A percentile compares a stretch with the other conserved stretches of the same genome.
Evolutionary conservation across 768 basidiomycete species (phyloP).

Genomic region (Hygrophoropsis aurantiaca): DNA sequence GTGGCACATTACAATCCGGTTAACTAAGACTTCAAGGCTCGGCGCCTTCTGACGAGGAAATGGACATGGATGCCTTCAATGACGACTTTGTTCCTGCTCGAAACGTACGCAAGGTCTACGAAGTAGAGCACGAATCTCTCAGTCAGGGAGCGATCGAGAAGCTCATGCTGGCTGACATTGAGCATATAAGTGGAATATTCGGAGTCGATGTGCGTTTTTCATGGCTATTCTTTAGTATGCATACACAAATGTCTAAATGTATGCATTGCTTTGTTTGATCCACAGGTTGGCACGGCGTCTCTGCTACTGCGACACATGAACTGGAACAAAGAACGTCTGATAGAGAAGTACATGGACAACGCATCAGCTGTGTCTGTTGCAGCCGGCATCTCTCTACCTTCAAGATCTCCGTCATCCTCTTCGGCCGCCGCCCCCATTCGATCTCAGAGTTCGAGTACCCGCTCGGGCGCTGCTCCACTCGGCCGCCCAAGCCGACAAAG

Average conservation of each 20-base stretch:
- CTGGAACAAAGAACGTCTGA: conserved; percentile 97
- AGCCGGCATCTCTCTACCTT: conserved; percentile 63
- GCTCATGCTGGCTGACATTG: conserved; percentile 75
- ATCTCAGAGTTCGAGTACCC: conserved; percentile 25
- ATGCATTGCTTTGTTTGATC: not conserved
- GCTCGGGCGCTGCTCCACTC: conserved; percentile 20
- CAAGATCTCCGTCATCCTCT: conserved; percentile 16
- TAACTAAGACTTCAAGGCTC: conserved; percentile 35
- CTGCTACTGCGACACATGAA: conserved; percentile 78
- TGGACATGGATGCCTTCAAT: conserved; percentile 66
- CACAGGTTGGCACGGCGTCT: conserved; percentile 65
- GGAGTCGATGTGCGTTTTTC: conserved; percentile 79
- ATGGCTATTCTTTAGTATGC: not conserved
- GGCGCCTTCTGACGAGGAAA: conserved; percentile 55
- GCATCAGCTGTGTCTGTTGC: conserved; percentile 65
- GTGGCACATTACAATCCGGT: conserved; percentile 6
- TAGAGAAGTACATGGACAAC: conserved; percentile 97
- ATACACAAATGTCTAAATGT: not conserved
- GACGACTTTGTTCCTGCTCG: conserved; percentile 63
- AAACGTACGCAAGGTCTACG: conserved; percentile 69
- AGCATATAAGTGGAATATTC: conserved; percentile 85
- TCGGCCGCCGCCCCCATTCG: conserved; percentile 32
- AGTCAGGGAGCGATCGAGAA: conserved; percentile 72
- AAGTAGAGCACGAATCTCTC: conserved; percentile 82
- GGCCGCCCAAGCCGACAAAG: conserved; percentile 30